phyloP scores from a whole-genome alignment of 805 yeast genomes.

The Hanseniaspora guilliermondii region DNA sequence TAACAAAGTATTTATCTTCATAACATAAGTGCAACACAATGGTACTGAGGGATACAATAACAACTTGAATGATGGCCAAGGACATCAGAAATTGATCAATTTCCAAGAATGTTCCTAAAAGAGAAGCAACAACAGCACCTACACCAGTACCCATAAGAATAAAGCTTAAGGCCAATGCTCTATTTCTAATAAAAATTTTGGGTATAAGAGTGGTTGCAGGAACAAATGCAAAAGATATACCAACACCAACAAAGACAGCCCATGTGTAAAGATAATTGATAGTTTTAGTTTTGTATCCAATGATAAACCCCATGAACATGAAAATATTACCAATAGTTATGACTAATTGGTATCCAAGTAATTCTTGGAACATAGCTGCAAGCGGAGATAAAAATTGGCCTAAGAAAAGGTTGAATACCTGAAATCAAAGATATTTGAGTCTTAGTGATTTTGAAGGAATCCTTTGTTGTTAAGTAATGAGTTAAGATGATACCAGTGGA shows the following conservation, averaged over 20 bases:
- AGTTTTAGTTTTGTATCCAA: constrained; percentile 48
- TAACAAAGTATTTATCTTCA: neutral
- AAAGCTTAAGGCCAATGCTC: constrained; percentile 44
- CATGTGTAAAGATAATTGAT: constrained; percentile 64
- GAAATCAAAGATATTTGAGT: constrained; percentile 57
- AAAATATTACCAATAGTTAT: constrained; percentile 38
- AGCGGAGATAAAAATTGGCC: constrained; percentile 55
- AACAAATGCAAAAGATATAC: constrained; percentile 40
- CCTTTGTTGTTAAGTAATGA: constrained; percentile 38
- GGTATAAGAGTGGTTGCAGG: constrained; percentile 53
- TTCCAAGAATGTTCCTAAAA: constrained; percentile 2
- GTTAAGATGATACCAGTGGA: constrained; percentile 55
- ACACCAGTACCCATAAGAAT: constrained; percentile 41
- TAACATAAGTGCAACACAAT: neutral
- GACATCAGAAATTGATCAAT: neutral
- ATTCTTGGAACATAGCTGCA: constrained; percentile 34
- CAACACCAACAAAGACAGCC: constrained; percentile 48
- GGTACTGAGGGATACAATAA: neutral
- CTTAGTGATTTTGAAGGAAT: constrained; percentile 43
- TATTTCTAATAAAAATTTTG: constrained; percentile 54
- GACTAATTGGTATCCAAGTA: constrained; percentile 39
- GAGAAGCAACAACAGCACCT: constrained; percentile 33
- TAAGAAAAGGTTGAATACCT: constrained; percentile 42
- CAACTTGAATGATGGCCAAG: neutral
- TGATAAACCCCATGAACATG: constrained; percentile 42